These are phyloP conservation scores for Xylariaceae sp. DNA, from an alignment of 2,329 filamentous ascomycete genomes.

Conservation along the genomic window DNA sequence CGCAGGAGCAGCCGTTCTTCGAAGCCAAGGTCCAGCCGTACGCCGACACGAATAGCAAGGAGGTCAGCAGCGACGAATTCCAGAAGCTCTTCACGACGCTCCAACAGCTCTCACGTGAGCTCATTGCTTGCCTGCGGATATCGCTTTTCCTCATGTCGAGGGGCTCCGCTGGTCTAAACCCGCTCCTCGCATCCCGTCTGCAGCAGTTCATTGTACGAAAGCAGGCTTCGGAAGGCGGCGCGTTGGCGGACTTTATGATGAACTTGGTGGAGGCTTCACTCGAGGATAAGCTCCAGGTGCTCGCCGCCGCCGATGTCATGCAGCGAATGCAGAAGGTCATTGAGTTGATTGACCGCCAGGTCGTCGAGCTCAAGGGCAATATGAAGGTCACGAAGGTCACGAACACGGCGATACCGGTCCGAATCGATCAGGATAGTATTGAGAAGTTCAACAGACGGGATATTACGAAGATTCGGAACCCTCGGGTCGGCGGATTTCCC, in stretches of 20 bases:
- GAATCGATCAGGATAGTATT: conserved; percentile 51
- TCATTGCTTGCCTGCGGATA: conserved; percentile 77
- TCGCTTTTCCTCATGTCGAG: conserved; percentile 74
- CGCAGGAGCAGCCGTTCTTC: conserved; percentile 77
- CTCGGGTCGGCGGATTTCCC: conserved; percentile 13
- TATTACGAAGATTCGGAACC: conserved; percentile 18
- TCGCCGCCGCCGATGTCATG: conserved; percentile 75
- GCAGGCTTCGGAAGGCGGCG: conserved; percentile 73
- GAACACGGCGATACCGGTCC: conserved; percentile 57
- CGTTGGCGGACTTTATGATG: conserved; percentile 92
- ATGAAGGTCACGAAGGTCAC: conserved; percentile 78
- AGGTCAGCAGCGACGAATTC: conserved; percentile 24
- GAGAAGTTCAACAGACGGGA: conserved; percentile 43
- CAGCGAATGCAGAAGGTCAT: conserved; percentile 76
- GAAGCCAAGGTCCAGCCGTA: conserved; percentile 66
- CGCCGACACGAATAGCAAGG: conserved; percentile 23
- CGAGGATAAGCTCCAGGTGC: conserved; percentile 83
- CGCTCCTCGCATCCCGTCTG: conserved; percentile 77
- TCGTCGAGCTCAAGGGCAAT: conserved; percentile 77
- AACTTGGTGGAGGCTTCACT: conserved; percentile 83
- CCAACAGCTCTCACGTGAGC: conserved; percentile 78
- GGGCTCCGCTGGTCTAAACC: conserved; percentile 62
- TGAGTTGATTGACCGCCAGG: conserved; percentile 76
- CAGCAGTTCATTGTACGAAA: conserved; percentile 84
- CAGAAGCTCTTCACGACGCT: conserved; percentile 71